Percentiles rank a stretch among this genome's conserved stretches.
phyloP scores from a whole-genome alignment of 306 rosid genomes.

The Luffa acutangula region DNA sequence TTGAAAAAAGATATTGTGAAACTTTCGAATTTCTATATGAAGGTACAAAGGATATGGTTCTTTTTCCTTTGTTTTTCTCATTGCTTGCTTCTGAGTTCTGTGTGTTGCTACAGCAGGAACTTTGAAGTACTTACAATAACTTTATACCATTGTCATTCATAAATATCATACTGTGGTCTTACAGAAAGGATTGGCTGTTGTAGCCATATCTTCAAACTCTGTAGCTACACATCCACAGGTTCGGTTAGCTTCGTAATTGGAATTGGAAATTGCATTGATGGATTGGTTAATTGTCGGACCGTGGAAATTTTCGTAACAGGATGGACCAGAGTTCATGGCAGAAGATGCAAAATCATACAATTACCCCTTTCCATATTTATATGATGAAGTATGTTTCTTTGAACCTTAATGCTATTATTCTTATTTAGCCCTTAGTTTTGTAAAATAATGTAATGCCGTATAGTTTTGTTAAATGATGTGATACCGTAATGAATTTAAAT shows the following conservation, averaged over 20 bases:
- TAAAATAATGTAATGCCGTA: neutral
- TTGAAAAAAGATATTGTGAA: constrained; percentile 65
- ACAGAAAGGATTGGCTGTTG: constrained; percentile 74
- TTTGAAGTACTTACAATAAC: neutral
- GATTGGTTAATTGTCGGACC: constrained; percentile 27
- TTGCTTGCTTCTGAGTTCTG: constrained; percentile 6
- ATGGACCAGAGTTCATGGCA: constrained; percentile 84
- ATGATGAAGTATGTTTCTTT: constrained; percentile 55
- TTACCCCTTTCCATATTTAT: constrained; percentile 85
- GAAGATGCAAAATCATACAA: constrained; percentile 68
- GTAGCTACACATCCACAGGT: constrained; percentile 85
- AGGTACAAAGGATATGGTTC: constrained; percentile 35
- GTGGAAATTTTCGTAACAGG: constrained; percentile 56
- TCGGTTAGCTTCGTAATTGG: constrained; percentile 23
- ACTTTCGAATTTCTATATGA: constrained; percentile 61
- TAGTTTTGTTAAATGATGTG: neutral
- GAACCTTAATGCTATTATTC: neutral
- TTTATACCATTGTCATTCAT: neutral
- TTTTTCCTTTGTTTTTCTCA: constrained; percentile 7
- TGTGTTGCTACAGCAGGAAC: neutral
- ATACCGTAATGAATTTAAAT: neutral
- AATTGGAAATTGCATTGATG: constrained; percentile 20
- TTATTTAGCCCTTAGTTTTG: neutral
- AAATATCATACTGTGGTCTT: constrained; percentile 14
- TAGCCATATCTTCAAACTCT: constrained; percentile 90